phyloP scores from a whole-genome alignment of 2,329 filamentous ascomycete genomes.

The Aspergillus sp. region DNA sequence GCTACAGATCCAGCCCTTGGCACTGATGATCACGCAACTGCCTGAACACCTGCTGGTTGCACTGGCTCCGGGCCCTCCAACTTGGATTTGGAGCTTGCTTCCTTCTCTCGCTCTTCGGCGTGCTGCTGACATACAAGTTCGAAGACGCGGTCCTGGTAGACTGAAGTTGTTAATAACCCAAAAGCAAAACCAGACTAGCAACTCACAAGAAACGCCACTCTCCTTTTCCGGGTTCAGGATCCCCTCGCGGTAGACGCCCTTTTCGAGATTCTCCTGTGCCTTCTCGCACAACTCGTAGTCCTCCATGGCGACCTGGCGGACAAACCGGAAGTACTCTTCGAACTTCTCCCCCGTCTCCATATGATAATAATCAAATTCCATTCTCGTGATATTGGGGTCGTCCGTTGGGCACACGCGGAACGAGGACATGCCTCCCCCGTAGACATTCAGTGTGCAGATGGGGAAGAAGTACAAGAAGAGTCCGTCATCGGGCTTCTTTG shows the following conservation, averaged over 20 bases:
- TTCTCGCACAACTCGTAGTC: slow-evolving; percentile 60
- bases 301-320: slow-evolving; percentile 56
- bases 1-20: not conserved
- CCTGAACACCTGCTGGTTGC: not conserved
- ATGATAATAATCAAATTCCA: slow-evolving; percentile 63
- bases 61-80: slow-evolving; percentile 8
- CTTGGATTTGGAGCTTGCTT: slow-evolving; percentile 5
- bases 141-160: slow-evolving; percentile 49
- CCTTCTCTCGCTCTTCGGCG: slow-evolving; percentile 31
- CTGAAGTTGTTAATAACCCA: slow-evolving; percentile 24
- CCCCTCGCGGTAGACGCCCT: slow-evolving; percentile 56
- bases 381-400: slow-evolving; percentile 51
- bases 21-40: not conserved
- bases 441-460: slow-evolving; percentile 57
- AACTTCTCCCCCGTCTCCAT: slow-evolving; percentile 52
- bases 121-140: slow-evolving; percentile 48
- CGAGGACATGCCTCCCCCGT: slow-evolving; percentile 58
- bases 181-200: not conserved
- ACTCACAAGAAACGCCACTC: slow-evolving; percentile 54
- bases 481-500: slow-evolving; percentile 53
- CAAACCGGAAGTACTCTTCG: slow-evolving; percentile 58
- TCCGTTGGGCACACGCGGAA: slow-evolving; percentile 56
- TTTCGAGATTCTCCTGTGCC: slow-evolving; percentile 55
- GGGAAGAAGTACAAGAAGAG: slow-evolving; percentile 61
- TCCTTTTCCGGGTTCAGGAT: slow-evolving; percentile 58